Conservation (phyloP, 2,329 filamentous ascomycete species). For the Lanzia echinophila region DNA sequence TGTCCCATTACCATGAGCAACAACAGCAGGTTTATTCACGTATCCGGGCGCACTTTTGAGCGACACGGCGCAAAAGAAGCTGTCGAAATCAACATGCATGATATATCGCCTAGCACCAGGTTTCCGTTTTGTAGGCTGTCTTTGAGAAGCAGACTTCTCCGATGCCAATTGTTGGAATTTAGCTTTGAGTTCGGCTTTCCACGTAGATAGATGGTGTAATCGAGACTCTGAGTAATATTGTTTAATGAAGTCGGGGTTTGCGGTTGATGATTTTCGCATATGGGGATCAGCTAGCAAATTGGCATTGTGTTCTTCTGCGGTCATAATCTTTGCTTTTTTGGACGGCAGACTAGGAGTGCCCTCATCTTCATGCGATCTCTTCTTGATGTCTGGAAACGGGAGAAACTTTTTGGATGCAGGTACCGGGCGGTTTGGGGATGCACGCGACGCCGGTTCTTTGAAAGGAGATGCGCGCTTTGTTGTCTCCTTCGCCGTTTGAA, state of each 20-base stretch:
- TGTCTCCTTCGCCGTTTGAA: neutral
- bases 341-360: constrained; percentile 13
- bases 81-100: constrained; percentile 96
- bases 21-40: constrained; percentile 72
- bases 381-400: neutral
- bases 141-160: constrained; percentile 53
- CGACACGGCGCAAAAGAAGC: constrained; percentile 95
- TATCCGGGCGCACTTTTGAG: constrained; percentile 70
- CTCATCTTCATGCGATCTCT: constrained; percentile 11
- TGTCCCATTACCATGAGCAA: constrained; percentile 78
- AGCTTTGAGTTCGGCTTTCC: constrained; percentile 92
- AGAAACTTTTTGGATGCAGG: too few relatives aligned
- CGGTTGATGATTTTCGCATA: constrained; percentile 80
- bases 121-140: constrained; percentile 41
- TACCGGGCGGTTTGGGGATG: too few relatives aligned
- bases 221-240: constrained; percentile 95
- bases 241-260: constrained; percentile 87
- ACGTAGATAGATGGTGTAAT: constrained; percentile 88
- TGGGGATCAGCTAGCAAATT: constrained; percentile 76
- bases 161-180: constrained; percentile 74
- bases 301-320: constrained; percentile 89
- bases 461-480: too few relatives aligned
- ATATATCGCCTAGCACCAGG: constrained; percentile 70
- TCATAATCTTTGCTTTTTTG: constrained; percentile 42
- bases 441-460: too few relatives aligned